These are phyloP conservation scores for Suillus tomentosus DNA, from an alignment of 768 basidiomycete genomes.

Conservation along the genomic window DNA sequence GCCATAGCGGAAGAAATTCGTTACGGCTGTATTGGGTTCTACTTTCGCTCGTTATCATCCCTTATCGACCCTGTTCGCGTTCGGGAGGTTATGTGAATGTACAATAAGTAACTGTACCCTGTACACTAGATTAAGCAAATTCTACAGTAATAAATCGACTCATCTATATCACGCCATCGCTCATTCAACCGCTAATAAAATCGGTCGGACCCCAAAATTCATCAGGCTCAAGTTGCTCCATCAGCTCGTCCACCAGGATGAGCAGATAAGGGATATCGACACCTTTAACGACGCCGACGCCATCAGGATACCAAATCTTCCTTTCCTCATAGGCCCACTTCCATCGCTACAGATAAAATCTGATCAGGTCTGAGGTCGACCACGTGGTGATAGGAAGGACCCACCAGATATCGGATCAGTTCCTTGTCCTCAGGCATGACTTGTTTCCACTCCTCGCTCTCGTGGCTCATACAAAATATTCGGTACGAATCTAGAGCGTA, in stretches of 20 bases:
- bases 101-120: background rate
- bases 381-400: slow-evolving; percentile 20
- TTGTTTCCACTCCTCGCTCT: slow-evolving; percentile 54
- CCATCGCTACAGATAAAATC: slow-evolving; percentile 54
- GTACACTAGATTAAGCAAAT: slow-evolving; percentile 2
- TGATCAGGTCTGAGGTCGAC: background rate
- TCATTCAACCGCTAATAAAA: slow-evolving; percentile 6
- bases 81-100: background rate
- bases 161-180: background rate
- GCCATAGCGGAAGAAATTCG: slow-evolving; percentile 3
- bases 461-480: slow-evolving; percentile 53
- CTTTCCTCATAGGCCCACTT: slow-evolving; percentile 65
- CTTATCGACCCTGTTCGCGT: slow-evolving; percentile 1
- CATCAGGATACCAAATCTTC: slow-evolving; percentile 49
- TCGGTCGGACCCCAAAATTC: slow-evolving; percentile 8
- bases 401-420: slow-evolving; percentile 63
- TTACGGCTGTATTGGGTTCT: background rate
- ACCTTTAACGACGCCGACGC: slow-evolving; percentile 41
- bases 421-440: slow-evolving; percentile 73
- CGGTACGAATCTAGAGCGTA: slow-evolving; percentile 80
- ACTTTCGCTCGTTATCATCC: slow-evolving; percentile 6
- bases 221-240: slow-evolving; percentile 12
- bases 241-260: slow-evolving; percentile 43
- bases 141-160: background rate
- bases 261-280: slow-evolving; percentile 41